Conservation (phyloP, 768 basidiomycete species). For the Terana coerulea region DNA sequence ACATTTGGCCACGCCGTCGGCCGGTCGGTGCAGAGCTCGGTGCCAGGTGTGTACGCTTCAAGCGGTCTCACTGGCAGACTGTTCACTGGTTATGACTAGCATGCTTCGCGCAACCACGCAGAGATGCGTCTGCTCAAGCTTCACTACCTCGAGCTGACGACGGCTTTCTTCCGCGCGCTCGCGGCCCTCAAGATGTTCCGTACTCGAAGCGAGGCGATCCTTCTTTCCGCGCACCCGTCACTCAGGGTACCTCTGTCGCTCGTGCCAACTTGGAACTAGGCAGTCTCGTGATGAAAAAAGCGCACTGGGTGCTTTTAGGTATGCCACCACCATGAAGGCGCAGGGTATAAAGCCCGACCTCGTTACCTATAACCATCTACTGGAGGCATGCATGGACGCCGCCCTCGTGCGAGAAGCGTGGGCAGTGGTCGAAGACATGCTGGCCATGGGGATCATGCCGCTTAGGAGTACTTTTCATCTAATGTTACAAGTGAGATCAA, state of each 20-base stretch:
- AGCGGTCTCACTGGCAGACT: neutral
- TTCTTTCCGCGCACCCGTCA: slow-evolving; percentile 18
- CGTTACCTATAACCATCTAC: slow-evolving; percentile 52
- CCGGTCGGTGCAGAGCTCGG: neutral
- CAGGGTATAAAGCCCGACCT: slow-evolving; percentile 49
- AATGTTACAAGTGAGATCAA: slow-evolving; percentile 50
- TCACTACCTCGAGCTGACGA: neutral
- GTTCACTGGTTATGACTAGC: neutral
- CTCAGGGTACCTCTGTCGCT: slow-evolving; percentile 23
- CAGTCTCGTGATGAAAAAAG: slow-evolving; percentile 33
- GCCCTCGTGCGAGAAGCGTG: slow-evolving; percentile 48
- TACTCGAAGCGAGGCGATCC: neutral
- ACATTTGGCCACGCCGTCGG: neutral
- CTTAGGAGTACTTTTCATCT: slow-evolving; percentile 51
- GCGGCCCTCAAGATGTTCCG: neutral
- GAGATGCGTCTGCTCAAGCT: slow-evolving; percentile 5
- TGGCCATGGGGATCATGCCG: slow-evolving; percentile 43
- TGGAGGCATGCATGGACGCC: slow-evolving; percentile 44
- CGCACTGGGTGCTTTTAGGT: slow-evolving; percentile 38
- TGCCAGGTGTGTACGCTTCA: slow-evolving; percentile 1
- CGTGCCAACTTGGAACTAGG: slow-evolving; percentile 30
- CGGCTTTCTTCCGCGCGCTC: neutral
- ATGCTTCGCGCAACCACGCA: neutral
- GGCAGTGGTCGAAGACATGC: slow-evolving; percentile 72
- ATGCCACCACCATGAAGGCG: slow-evolving; percentile 56